Percentiles rank a stretch among this genome's conserved stretches.
Evolutionary conservation across 805 yeast species (phyloP).

Genomic region (Lipomyces spencermartinsiae): DNA sequence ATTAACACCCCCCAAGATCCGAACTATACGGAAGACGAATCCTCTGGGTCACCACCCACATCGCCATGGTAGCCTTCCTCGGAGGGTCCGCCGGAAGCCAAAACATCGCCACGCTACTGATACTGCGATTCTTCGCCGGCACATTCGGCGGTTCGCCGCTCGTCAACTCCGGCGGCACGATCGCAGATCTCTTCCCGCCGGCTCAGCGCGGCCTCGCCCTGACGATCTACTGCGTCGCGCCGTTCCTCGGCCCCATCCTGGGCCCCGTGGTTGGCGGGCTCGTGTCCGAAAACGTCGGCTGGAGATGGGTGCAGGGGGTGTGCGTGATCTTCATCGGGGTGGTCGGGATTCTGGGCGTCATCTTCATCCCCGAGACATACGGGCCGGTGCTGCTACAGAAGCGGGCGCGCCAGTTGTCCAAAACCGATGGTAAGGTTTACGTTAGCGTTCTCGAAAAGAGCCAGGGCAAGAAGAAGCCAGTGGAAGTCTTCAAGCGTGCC

Average conservation of each 20-base stretch:
- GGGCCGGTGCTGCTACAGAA: conserved; percentile 78
- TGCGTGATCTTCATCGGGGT: conserved; percentile 63
- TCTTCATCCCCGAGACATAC: conserved; percentile 80
- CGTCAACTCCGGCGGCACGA: conserved; percentile 85
- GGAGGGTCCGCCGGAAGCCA: conserved; percentile 23
- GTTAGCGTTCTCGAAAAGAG: conserved; percentile 66
- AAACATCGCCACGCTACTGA: conserved; percentile 65
- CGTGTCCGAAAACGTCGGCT: conserved; percentile 60
- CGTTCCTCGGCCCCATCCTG: conserved; percentile 55
- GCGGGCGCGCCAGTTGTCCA: conserved; percentile 55
- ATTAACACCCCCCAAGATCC: no score
- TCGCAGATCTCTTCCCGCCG: conserved; percentile 13
- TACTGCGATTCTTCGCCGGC: conserved; percentile 77
- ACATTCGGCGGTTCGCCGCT: conserved; percentile 80
- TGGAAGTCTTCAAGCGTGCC: conserved; percentile 45
- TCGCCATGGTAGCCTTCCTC: no score
- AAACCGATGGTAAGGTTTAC: conserved; percentile 59
- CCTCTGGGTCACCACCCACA: no score
- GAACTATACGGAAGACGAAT: no score
- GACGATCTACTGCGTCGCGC: conserved; percentile 19
- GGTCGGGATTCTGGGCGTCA: conserved; percentile 47
- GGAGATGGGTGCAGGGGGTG: conserved; percentile 60
- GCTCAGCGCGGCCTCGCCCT: conserved; percentile 10
- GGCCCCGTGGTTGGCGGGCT: conserved; percentile 58
- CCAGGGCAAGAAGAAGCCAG: conserved; percentile 24